Evolutionary conservation across 805 yeast species (phyloP).

Genomic region (Monosporozyma siamensis): DNA sequence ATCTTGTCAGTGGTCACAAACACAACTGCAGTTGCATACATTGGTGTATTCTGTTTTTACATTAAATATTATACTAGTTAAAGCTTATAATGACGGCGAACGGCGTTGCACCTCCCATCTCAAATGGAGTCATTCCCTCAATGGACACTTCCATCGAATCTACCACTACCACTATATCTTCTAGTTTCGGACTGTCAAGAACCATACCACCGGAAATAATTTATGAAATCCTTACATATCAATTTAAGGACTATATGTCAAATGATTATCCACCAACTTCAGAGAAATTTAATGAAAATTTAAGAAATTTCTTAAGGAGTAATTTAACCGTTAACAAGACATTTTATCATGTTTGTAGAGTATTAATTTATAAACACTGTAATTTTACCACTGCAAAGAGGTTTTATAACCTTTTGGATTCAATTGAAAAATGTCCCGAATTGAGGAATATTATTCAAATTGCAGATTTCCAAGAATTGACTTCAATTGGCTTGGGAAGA

Average conservation of each 20-base stretch:
- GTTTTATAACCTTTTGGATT: constrained; percentile 58
- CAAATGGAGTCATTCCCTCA: too few species aligned
- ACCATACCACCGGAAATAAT: constrained; percentile 46
- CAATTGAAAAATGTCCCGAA: constrained; percentile 38
- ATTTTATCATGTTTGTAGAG: constrained; percentile 47
- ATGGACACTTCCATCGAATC: too few species aligned
- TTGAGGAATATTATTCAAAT: constrained; percentile 54
- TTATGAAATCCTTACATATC: constrained; percentile 46
- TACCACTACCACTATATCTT: too few species aligned
- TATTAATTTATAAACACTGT: constrained; percentile 56
- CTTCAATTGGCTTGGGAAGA: constrained; percentile 82
- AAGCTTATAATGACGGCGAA: too few species aligned
- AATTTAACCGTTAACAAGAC: constrained; percentile 48
- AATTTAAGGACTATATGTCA: constrained; percentile 40
- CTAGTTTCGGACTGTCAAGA: neutral
- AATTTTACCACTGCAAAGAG: constrained; percentile 73
- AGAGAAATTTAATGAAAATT: constrained; percentile 34
- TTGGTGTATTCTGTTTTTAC: too few species aligned
- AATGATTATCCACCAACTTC: constrained; percentile 44
- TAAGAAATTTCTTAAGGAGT: constrained; percentile 42
- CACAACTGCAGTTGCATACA: too few species aligned
- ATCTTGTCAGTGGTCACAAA: too few species aligned
- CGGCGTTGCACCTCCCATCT: too few species aligned
- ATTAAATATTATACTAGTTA: too few species aligned
- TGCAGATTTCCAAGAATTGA: constrained; percentile 80